Base-by-base conservation (phyloP, 495 filamentous ascomycete species). In the Xanthoparmelia taractica region DNA sequence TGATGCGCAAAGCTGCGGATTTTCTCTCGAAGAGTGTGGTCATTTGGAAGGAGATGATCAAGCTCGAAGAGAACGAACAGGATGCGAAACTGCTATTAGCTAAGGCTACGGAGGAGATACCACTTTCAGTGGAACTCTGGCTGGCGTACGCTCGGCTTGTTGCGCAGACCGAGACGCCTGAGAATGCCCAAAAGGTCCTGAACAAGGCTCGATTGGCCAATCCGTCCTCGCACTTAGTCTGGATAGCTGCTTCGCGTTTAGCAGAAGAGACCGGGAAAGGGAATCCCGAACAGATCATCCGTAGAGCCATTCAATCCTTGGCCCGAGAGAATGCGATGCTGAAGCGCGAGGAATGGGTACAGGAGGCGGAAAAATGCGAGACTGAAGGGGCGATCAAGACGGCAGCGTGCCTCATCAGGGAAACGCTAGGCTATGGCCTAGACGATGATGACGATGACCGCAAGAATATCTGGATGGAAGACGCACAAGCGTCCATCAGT, bases 381-480 rank as follows among this genome's bases (percentile, higher is more conserved):
- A 87, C 89, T 50, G 94, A 97, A 71, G 61, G 89, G 20, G 92
- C 91, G 17, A 77, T 91, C 8, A 79, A 92, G 54, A 96, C 95
- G 0, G 96, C 91, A 69, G 84, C 83, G 61, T 86, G 87, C 37
- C 97, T 97, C 70, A 88, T 99, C 67, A 82, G 85, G 41, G 92
- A 96, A 69, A 99, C 95, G 0, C 84, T 99, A 10, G 94, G 93
- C 40, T 97, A 88, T 82, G 85, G 89, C 4, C 77, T 99, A 20
- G 95, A 97, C 65, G 94, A 97, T 76, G 95, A 99, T 71, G 94
- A 99, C 70, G 94, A 97, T 68, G 92, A 96, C 68, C 87, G 94
- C 3, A 96, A 95, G 70, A 89, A 96, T 60, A 87, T 91, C 23
- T 97, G 91, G 91, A 86, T 92, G 78, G 90, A 96, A 57, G 94